Evolutionary conservation across 768 basidiomycete genomes (phyloP).

Genomic region (Botryobasidium botryosum): DNA sequence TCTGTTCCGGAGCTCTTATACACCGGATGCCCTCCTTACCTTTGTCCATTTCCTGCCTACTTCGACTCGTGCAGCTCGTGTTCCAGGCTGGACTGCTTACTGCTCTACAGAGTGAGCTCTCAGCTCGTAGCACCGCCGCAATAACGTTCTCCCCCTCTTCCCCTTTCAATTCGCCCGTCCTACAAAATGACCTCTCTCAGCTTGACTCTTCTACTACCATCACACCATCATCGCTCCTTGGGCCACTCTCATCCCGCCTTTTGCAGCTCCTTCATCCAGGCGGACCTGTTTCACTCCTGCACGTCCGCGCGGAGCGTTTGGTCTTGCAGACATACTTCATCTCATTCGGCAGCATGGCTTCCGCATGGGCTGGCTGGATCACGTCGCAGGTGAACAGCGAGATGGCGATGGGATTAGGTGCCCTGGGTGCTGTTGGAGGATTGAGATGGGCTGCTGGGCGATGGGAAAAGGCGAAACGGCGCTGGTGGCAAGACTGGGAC

Average conservation of each 20-base stretch:
- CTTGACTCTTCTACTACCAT: neutral
- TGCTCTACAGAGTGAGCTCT: slow-evolving; percentile 24
- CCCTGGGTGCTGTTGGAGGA: slow-evolving; percentile 31
- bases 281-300: no score
- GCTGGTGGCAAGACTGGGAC: slow-evolving; percentile 52
- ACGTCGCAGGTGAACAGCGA: slow-evolving; percentile 24
- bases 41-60: neutral
- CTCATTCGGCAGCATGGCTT: slow-evolving; percentile 30
- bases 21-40: neutral
- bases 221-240: neutral
- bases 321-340: slow-evolving; percentile 35
- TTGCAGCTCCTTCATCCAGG: no score
- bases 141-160: slow-evolving; percentile 2
- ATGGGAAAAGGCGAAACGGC: slow-evolving; percentile 51
- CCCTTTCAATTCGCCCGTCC: slow-evolving; percentile 3
- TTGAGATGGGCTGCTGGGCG: slow-evolving; percentile 45
- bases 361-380: slow-evolving; percentile 45
- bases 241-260: slow-evolving; percentile 13
- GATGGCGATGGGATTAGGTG: slow-evolving; percentile 43
- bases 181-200: slow-evolving; percentile 5
- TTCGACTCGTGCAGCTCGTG: slow-evolving; percentile 29
- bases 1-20: neutral
- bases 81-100: slow-evolving; percentile 46
- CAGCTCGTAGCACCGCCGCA: neutral
- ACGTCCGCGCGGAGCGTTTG: slow-evolving; percentile 43